Base-by-base conservation (phyloP, 331 rosid genomes). In the Cucumis variabilis region DNA sequence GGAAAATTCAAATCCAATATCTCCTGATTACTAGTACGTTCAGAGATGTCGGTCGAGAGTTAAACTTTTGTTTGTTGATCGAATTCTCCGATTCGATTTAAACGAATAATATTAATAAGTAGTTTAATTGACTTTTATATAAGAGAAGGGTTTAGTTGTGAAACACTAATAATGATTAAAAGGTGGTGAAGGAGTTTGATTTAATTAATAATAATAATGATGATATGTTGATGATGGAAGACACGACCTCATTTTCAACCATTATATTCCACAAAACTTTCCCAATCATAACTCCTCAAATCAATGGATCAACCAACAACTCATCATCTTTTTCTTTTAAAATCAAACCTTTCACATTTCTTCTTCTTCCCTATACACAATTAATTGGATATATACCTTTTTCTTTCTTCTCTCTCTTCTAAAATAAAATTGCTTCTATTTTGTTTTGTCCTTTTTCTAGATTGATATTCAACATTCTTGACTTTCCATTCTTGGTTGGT, bases 121-220 rank as follows among this genome's bases (percentile, higher is more conserved):
- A 5, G 60, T 53, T 13, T 53, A 53, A 53, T 53, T 53, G 60
- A 53, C 60, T 53, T 51, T 37, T 37, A 37, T 50, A 50, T 53
- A 13, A 13, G 16, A 3, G 58, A 12, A 3, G 37, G 15, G 58
- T 14, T 53, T 63, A 78, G 33, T 53, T 24, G 84, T 48, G 67
- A 50, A 25, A 78, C 67, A 78, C 65, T 78, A 78, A 78, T 78
- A 78, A 78, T 78, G 46, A 78, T 77, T 25, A 77, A 77, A 77
- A 77, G 27, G 16, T 44, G 27, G 16, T 44, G 82, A 33, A n/a
- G 20, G 82, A 6, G 60, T 77, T 24, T 77, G 62, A 77, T 48
- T 77, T 48, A 77, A 77, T 48, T 48, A 77, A 77, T 24, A 25
- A 78, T 51, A 13, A 53, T 13, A 78, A 78, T 78, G 7, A 78